Evolutionary conservation across 2,329 filamentous ascomycete genomes (phyloP), one percentile per base, ranked within the genome.

Genomic region (Boeremia lycopersici): DNA sequence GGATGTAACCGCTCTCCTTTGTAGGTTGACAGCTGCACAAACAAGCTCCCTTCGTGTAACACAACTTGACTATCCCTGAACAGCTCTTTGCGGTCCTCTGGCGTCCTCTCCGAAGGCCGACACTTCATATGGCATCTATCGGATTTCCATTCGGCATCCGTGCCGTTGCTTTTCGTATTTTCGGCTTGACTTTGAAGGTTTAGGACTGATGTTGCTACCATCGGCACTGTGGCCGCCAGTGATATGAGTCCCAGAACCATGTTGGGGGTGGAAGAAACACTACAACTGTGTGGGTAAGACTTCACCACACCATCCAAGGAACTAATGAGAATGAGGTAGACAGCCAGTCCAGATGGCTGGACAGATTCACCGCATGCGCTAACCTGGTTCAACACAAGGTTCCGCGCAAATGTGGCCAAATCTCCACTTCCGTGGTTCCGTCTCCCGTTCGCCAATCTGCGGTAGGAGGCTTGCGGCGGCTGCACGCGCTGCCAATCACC

Each of bases 1-100:
- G 78, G 76, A 57, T 81, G 78, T 25, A 56, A 46, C 4, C 34
- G 26, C 8, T 60, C 47, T 11, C 62, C 54, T 38, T 58, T 36
- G 34, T 66, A 68, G n/a, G 56, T 48, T 0, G 63, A 56, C 12
- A 68, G 55, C n/a, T 64, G 56, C 28, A 67, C 53, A 33, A 61
- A 64, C 7, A 71, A 45, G 13, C 56, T 60, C 6, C 57, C 57
- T 2, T 64, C 48, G 12, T 44, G 54, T 30, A 67, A 58, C 9
- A 67, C 61, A 4, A 65, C 48, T 9, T 35, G 52, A 33, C 59
- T 63, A 10, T 49, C 39, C 13, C 49, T 38, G 34, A 65, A 65
- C 13, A 65, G 39, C 10, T 59, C 53, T 41, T 61, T 65, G 9
- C 64, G 57, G 15, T 65, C 58, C 2, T 59, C 48, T 38, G 57